These are phyloP conservation scores for Pulveroboletus sp. DNA, from an alignment of 768 basidiomycete species.

Conservation along the genomic window DNA sequence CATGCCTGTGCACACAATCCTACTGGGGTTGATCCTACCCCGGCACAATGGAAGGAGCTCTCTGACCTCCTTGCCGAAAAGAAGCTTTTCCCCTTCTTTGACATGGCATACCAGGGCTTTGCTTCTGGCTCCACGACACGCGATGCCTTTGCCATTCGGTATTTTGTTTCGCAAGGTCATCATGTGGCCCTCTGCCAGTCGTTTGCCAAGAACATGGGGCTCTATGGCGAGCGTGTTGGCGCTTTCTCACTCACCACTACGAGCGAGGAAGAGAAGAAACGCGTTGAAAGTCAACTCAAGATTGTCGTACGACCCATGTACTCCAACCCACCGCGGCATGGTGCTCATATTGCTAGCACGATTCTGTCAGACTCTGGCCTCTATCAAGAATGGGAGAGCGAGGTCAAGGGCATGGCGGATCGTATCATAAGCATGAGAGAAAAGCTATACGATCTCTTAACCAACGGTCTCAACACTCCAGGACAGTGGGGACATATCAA, in stretches of 20 bases:
- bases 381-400: conserved; percentile 82
- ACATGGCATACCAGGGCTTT: conserved; percentile 99
- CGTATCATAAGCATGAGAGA: conserved; percentile 93
- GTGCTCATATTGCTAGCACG: conserved; percentile 79
- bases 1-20: conserved; percentile 99
- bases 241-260: conserved; percentile 80
- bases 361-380: conserved; percentile 74
- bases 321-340: conserved; percentile 93
- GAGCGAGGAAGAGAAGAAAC: conserved; percentile 71
- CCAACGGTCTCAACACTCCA: conserved; percentile 79
- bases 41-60: conserved; percentile 87
- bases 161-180: conserved; percentile 89
- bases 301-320: conserved; percentile 95
- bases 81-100: conserved; percentile 95
- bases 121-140: conserved; percentile 87
- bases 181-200: conserved; percentile 89
- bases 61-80: conserved; percentile 84
- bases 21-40: conserved; percentile 95
- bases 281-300: conserved; percentile 91
- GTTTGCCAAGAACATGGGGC: conserved; percentile 99
- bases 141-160: conserved; percentile 92
- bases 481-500: conserved; percentile 95
- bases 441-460: conserved; percentile 71
- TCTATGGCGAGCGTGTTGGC: conserved; percentile 98
- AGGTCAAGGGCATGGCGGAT: conserved; percentile 94